These are phyloP conservation scores for Creolimax fragrantissima DNA, from an alignment of 78 protist species.

Conservation along the genomic window DNA sequence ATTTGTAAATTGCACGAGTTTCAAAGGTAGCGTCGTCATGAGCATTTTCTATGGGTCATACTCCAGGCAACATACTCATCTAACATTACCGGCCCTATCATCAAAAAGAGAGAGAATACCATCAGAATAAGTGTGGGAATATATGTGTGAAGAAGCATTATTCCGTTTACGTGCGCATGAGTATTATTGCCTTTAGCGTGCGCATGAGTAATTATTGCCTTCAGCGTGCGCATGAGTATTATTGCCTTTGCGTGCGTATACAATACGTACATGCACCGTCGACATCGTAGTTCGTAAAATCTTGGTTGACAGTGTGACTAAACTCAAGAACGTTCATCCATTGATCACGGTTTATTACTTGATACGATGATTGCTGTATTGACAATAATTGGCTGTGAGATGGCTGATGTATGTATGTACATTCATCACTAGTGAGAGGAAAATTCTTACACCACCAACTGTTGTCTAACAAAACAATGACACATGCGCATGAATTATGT, in stretches of 20 bases:
- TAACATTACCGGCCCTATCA: too few species aligned
- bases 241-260: not conserved
- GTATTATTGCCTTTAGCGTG: not conserved
- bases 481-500: too few species aligned
- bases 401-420: too few species aligned
- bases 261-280: not conserved
- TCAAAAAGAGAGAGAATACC: not conserved
- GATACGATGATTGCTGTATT: not conserved
- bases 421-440: too few species aligned
- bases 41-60: too few species aligned
- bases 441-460: too few species aligned
- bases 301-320: not conserved
- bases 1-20: not conserved
- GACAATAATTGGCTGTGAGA: too few species aligned
- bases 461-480: too few species aligned
- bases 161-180: too few species aligned
- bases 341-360: slow-evolving; percentile 3
- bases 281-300: not conserved
- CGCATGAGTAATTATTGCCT: not conserved
- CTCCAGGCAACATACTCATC: too few species aligned
- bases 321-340: slow-evolving; percentile 17
- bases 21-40: too few species aligned
- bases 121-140: not conserved
- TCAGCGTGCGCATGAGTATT: not conserved
- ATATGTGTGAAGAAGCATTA: not conserved